Evolutionary conservation across 164 flowering plant species (phyloP), one percentile per base, ranked within the genome.

Genomic region (Macadamia tetraphylla): DNA sequence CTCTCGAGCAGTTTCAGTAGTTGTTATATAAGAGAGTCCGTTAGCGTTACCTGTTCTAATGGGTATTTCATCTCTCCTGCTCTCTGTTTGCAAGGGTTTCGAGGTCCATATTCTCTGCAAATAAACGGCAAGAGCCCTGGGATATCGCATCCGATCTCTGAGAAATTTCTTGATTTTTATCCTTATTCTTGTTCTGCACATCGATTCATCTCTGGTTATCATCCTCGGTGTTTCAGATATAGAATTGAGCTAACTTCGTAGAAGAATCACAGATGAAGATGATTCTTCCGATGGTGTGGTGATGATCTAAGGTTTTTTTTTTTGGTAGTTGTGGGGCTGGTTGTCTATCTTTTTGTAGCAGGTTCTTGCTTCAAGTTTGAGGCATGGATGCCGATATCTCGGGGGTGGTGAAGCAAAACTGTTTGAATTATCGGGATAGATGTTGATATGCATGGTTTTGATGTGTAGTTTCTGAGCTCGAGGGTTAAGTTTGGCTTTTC

Each of bases 221-320:
- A 32, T 5, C 10, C 9, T 48, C n/a, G 59, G 12, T 61, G 32
- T n/a, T 29, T 29, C 60, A 61, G 59, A 44, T 53, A 6, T 13
- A 30, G 49, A 60, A 31, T 60, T 35, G 48, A 49, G 64, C 60
- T 66, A 62, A 46, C 10, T 66, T 55, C 61, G 74, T 23, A 52
- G 62, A 53, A 52, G 62, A 44, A 60, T 53, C 11, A 64, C 46
- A 49, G 40, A 7, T 2, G n/a, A 12, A 13, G 18, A 6, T 9
- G 51, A 46, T 46, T 46, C 29, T 68, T 18, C 17, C 30, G 9
- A 46, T 46, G 29, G 48, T 40, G 12, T 6, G 23, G 23, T 44
- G 46, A 64, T 51, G 74, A 79, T 71, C 75, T 58, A 57, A 71
- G 67, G 63, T 53, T 71, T 63, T 5, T 53, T 30, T 17, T 49